A percentile compares a stretch with the other conserved stretches of the same genome.
Conservation (phyloP, 208 protist species). For the Phytomonas serpens region DNA sequence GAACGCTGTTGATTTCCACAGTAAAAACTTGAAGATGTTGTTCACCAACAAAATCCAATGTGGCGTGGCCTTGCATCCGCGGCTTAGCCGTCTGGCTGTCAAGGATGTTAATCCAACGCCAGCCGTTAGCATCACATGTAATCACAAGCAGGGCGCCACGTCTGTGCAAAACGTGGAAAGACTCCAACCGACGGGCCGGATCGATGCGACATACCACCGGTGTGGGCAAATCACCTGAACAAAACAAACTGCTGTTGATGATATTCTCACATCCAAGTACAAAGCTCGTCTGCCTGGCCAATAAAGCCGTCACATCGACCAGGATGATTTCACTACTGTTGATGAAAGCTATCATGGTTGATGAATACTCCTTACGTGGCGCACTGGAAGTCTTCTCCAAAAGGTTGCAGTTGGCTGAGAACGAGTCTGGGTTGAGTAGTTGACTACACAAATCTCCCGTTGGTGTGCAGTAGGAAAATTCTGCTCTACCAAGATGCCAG, state of each 20-base stretch:
- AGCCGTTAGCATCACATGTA: slow-evolving; percentile 65
- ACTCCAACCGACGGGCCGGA: slow-evolving; percentile 38
- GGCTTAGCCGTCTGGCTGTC: slow-evolving; percentile 47
- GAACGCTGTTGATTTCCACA: slow-evolving; percentile 37
- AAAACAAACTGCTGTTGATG: background rate
- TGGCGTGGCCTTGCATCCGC: slow-evolving; percentile 48
- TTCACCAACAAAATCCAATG: slow-evolving; percentile 63
- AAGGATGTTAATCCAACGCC: slow-evolving; percentile 77
- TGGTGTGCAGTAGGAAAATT: slow-evolving; percentile 36
- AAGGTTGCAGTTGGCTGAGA: background rate
- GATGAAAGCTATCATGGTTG: slow-evolving; percentile 32
- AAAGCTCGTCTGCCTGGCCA: slow-evolving; percentile 9
- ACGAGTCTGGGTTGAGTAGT: slow-evolving; percentile 25
- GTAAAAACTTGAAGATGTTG: slow-evolving; percentile 50
- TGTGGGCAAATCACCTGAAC: background rate
- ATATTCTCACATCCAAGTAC: background rate
- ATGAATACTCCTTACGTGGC: background rate
- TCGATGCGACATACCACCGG: slow-evolving; percentile 30
- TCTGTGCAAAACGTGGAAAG: slow-evolving; percentile 40
- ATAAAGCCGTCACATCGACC: slow-evolving; percentile 28
- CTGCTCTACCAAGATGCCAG: slow-evolving; percentile 30
- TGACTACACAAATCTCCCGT: slow-evolving; percentile 43
- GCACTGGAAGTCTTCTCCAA: background rate
- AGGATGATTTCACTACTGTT: slow-evolving; percentile 27
- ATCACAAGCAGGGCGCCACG: slow-evolving; percentile 53